Conservation (phyloP, 768 basidiomycete genomes). For the Lentinula sp. region DNA sequence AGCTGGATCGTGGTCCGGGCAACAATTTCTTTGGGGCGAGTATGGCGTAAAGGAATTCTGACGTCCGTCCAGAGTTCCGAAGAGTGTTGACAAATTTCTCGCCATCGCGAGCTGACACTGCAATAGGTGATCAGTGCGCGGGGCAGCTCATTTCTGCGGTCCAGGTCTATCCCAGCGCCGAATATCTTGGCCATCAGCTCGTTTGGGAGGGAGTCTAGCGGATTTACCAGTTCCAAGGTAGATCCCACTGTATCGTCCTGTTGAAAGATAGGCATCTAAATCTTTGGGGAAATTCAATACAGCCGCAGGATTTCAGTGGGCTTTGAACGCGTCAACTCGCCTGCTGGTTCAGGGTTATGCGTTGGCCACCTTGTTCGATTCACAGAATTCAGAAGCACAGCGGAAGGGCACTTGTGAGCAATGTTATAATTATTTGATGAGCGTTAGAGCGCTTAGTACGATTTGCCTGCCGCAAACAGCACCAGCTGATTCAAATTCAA, state of each 20-base stretch:
- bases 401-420: background rate
- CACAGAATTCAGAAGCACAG: background rate
- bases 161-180: background rate
- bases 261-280: too few species aligned
- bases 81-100: background rate
- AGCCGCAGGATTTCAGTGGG: too few species aligned
- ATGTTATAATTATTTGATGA: too few species aligned
- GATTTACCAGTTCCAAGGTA: background rate
- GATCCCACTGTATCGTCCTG: background rate
- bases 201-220: background rate
- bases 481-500: too few species aligned
- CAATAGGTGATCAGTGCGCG: background rate
- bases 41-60: background rate
- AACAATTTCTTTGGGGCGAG: background rate
- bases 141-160: background rate
- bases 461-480: too few species aligned
- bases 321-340: too few species aligned
- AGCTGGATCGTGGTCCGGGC: background rate
- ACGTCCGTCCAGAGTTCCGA: slow-evolving; percentile 1
- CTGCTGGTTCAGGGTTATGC: too few species aligned
- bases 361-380: too few species aligned
- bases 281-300: too few species aligned
- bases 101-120: slow-evolving; percentile 2
- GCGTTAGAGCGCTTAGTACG: too few species aligned
- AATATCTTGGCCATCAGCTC: slow-evolving; percentile 6